Conservation (phyloP, 2,329 filamentous ascomycete genomes). For the Alternaria triticimaculans region DNA sequence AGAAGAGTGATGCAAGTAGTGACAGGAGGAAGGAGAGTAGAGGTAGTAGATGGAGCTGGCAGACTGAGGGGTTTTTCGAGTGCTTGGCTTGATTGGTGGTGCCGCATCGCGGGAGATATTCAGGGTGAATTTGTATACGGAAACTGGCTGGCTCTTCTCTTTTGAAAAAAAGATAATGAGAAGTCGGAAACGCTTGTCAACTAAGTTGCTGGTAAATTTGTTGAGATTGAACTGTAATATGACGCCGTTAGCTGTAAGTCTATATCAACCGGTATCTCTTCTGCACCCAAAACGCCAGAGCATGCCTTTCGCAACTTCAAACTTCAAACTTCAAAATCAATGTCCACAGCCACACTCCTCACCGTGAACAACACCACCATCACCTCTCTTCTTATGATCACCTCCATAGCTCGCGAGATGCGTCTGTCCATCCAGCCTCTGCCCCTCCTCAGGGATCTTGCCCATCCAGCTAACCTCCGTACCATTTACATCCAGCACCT, state of each 20-base stretch:
- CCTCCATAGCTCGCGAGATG: conserved; percentile 50
- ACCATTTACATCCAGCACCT: conserved; percentile 35
- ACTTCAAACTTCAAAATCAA: conserved; percentile 16
- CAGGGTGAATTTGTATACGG: not conserved
- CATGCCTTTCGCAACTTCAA: too few relatives aligned
- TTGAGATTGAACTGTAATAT: not conserved
- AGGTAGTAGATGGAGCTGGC: not conserved
- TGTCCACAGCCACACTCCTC: conserved; percentile 40
- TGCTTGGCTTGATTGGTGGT: not conserved
- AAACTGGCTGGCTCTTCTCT: not conserved
- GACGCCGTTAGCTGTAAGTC: not conserved
- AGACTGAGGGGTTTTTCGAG: not conserved
- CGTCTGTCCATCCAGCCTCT: conserved; percentile 56
- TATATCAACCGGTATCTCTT: not conserved
- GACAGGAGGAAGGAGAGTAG: not conserved
- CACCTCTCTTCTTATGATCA: conserved; percentile 45
- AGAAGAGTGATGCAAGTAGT: not conserved
- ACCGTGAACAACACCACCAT: conserved; percentile 34
- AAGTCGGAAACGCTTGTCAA: not conserved
- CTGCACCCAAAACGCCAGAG: not conserved
- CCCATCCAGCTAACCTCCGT: conserved; percentile 53
- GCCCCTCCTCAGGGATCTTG: conserved; percentile 46
- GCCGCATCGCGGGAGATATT: not conserved
- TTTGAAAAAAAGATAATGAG: not conserved
- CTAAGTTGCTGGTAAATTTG: not conserved